Base-by-base conservation (phyloP, 345 rosid genomes). In the Eutrema japonicum region DNA sequence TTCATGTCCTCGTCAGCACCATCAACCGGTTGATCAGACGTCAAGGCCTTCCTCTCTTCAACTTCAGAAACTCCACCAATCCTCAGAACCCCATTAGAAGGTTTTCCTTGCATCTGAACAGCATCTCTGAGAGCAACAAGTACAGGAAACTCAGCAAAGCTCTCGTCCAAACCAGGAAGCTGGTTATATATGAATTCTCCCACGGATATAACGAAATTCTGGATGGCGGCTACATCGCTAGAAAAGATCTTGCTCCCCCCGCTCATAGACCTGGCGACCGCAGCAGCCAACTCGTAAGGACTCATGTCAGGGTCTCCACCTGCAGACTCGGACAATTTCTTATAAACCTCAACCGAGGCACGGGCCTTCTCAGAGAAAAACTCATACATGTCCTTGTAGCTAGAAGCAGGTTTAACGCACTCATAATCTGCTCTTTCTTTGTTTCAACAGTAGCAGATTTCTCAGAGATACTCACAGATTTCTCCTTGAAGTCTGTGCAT, bases 111-210 rank as follows among this genome's bases (percentile, higher is more conserved):
- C 50, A 45, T 70, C 18, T 26, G 80, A 45, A 65, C 51, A 53
- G 72, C 86, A 16, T 86, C 91, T 69, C 78, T 79, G 55, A 90
- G 86, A 51, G 82, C 76, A 59, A 70, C 68, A 33, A 90, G 87
- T 38, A 80, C 89, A 18, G 84, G 86, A 74, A 86, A 69, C 38
- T 80, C 91, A 0, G 57, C 59, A 64, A 82, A 88, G 33, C 52
- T 61, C 50, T 82, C 85, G 16, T 90, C 96, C 81, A 90, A 80
- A 58, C 91, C 88, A 45, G 76, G 63, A 18, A 90, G 86, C 69
- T 90, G 91, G 10, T 86, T 78, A 57, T 83, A 83, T 37, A 90
- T 83, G 54, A 90, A 90, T n/a, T 88, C 86, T 3, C 93, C 96
- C 37, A 88, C 93, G n/a, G 79, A 66, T 54, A 86, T 30, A n/a